A percentile compares a stretch with the other conserved stretches of the same genome.
Conservation (phyloP, 2,329 filamentous ascomycete genomes). For the Clarireedia homoeocarpa region DNA sequence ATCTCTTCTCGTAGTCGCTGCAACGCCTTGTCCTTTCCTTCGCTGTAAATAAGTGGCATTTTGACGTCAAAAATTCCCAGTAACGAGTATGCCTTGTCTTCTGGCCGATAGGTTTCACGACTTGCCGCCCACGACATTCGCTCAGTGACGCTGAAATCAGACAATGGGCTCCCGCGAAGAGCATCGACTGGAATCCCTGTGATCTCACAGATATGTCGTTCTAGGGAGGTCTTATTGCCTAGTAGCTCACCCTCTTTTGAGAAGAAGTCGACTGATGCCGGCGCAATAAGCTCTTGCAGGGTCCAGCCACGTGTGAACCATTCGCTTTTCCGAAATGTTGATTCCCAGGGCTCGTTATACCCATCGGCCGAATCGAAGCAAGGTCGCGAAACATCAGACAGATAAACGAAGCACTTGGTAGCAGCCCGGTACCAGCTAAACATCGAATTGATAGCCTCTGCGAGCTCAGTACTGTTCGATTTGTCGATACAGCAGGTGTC, state of each 20-base stretch:
- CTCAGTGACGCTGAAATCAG: conserved; percentile 26
- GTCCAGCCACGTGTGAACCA: not conserved
- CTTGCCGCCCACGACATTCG: conserved; percentile 29
- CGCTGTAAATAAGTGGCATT: conserved; percentile 37
- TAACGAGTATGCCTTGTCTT: conserved; percentile 35
- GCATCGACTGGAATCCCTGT: conserved; percentile 10
- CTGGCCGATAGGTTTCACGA: conserved; percentile 30
- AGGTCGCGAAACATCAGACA: too few relatives aligned
- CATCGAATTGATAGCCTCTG: too few relatives aligned
- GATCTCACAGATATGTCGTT: conserved; percentile 11
- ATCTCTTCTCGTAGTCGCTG: conserved; percentile 30
- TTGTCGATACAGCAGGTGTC: too few relatives aligned
- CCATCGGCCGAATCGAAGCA: too few relatives aligned
- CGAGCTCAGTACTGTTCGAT: too few relatives aligned
- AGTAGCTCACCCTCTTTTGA: conserved; percentile 7
- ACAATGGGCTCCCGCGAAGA: conserved; percentile 10
- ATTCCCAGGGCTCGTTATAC: conserved; percentile 4
- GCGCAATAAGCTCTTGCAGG: conserved; percentile 7
- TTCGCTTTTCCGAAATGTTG: conserved; percentile 10
- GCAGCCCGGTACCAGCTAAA: too few relatives aligned
- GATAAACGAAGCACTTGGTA: too few relatives aligned
- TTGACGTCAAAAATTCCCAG: conserved; percentile 37
- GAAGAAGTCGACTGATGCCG: conserved; percentile 15
- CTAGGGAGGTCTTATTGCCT: conserved; percentile 12
- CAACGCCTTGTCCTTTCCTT: conserved; percentile 28